Evolutionary conservation across 495 filamentous ascomycete species (phyloP).

Genomic region (Cladorrhinum samala): DNA sequence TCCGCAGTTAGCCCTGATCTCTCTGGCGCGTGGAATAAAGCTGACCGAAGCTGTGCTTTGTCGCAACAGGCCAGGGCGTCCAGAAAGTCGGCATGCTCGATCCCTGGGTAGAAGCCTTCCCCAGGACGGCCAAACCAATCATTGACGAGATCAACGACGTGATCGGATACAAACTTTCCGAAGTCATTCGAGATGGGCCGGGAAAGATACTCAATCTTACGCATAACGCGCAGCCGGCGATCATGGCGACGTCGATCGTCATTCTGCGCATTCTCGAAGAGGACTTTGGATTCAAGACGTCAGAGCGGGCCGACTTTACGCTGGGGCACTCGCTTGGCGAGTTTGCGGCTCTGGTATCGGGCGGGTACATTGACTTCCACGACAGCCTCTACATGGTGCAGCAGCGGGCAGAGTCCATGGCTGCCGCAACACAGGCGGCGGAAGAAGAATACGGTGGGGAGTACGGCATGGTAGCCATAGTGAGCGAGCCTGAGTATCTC

Average conservation of each 20-base stretch:
- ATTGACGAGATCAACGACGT: slow-evolving; percentile 78
- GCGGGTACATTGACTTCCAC: slow-evolving; percentile 65
- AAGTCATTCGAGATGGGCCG: slow-evolving; percentile 75
- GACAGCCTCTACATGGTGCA: slow-evolving; percentile 76
- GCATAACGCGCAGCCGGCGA: slow-evolving; percentile 86
- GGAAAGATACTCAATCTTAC: slow-evolving; percentile 70
- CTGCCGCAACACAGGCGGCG: slow-evolving; percentile 61
- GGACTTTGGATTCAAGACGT: slow-evolving; percentile 70
- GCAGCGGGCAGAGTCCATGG: slow-evolving; percentile 78
- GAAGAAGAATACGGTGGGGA: slow-evolving; percentile 59
- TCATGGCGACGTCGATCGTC: slow-evolving; percentile 88
- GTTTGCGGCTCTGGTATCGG: slow-evolving; percentile 83
- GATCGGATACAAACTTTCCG: slow-evolving; percentile 62
- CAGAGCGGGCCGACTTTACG: slow-evolving; percentile 66
- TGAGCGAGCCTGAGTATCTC: slow-evolving; percentile 75
- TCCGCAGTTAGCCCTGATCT: slow-evolving; percentile 29
- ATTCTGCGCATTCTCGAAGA: slow-evolving; percentile 84
- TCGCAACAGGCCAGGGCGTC: slow-evolving; percentile 74
- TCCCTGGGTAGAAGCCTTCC: slow-evolving; percentile 80
- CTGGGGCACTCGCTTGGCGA: slow-evolving; percentile 95
- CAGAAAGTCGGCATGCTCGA: slow-evolving; percentile 88
- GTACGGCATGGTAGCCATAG: slow-evolving; percentile 89
- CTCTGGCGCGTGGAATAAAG: background rate
- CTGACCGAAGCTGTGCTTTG: background rate
- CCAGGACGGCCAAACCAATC: slow-evolving; percentile 60